Percentiles rank a stretch among this genome's conserved stretches.
Conservation (phyloP, 179 eudicot species). For the Beta lomatogona region DNA sequence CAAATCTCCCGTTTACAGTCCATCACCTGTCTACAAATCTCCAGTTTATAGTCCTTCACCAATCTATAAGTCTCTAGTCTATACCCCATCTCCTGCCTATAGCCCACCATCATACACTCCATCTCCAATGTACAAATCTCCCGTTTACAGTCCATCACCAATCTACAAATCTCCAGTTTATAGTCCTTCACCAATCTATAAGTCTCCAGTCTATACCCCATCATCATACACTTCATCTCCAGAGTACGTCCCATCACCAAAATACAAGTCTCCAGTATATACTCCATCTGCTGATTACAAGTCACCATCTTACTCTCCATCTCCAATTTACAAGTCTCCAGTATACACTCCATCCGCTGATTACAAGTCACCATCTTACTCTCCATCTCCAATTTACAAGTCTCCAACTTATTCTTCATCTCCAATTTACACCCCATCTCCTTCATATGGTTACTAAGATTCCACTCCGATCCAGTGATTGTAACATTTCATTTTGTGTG, state of each 20-base stretch:
- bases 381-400: neutral
- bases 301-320: neutral
- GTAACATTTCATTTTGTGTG: neutral
- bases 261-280: neutral
- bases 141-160: neutral
- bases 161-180: neutral
- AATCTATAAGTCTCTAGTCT: neutral
- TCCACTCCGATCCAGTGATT: neutral
- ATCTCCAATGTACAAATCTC: neutral
- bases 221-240: neutral
- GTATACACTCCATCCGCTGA: neutral
- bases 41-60: neutral
- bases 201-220: neutral
- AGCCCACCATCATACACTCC: neutral
- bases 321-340: neutral
- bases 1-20: neutral
- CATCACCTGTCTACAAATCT: neutral
- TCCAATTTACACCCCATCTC: neutral
- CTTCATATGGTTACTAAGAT: neutral
- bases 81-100: neutral
- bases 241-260: neutral
- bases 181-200: neutral
- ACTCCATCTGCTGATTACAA: neutral
- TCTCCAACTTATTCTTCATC: neutral
- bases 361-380: neutral